Evolutionary conservation across 176 grass and related monocot genomes (phyloP), one percentile per base, ranked within the genome.

Genomic region (Zea luxurians): DNA sequence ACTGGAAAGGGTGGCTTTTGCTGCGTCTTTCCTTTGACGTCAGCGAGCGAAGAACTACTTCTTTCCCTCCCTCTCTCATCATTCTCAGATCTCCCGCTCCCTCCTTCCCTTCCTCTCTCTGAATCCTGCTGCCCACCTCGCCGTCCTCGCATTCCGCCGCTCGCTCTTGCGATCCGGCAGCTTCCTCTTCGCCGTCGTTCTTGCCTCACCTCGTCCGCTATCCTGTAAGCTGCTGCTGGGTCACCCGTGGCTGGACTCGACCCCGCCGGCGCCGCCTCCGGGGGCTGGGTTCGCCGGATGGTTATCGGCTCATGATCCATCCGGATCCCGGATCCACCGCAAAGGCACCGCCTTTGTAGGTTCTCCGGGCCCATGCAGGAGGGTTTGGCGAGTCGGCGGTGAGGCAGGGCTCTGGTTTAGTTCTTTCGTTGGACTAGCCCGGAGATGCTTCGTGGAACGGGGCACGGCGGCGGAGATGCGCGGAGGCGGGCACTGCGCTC

Each of bases 401-500:
- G 64, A 73, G 84, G 58, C 68, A 18, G 47, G 58, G 47, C 46
- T 68, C 71, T 53, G 66, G 50, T 48, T 66, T 41, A 73, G 74
- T 48, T 77, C 43, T 66, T 61, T 76, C 43, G 47, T 76, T 70
- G 72, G 10, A 50, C 61, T 77, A 17, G 6, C 45, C 42, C 37
- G 41, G 36, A 17, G 20, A 73, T 69, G n/a, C 27, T 85, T 62
- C 71, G 81, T 48, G 78, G 68, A 52, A 48, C 70, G 18, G 62
- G 63, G 66, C n/a, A 12, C 34, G 48, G 37, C 17, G 48, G 57
- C 15, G 49, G 75, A 7, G 85, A 84, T 68, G 91, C 93, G 83
- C 78, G 90, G 79, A 74, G 86, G 75, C 86, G 92, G 76, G 88
- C 89, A 37, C 80, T 80, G 6, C 96, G 96, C 12, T 84, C 78